phyloP scores from a whole-genome alignment of 306 rosid genomes.

The cucumber (Cucumis sativus) region Cucumber_9930_V3 NC_026660.2:23377501-23378000 shows the following conservation, averaged over 20 bases:
- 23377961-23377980: not conserved
- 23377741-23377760: not conserved
- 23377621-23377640: constrained; percentile 49
- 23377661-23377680: constrained; percentile 60
- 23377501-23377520: not conserved
- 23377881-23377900: not conserved
- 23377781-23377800: constrained; percentile 9
- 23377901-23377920: not conserved
- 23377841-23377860: constrained; percentile 91
- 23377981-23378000: not conserved
- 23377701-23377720: constrained; percentile 52
- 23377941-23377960: not conserved
- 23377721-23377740: constrained; percentile 62
- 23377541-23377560: not conserved
- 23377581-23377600: not conserved
- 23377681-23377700: constrained; percentile 43
- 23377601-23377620: constrained; percentile 24
- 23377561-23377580: not conserved
- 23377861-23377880: not conserved
- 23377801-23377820: constrained; percentile 38
- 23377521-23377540: not conserved
- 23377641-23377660: constrained; percentile 41
- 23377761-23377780: not conserved
- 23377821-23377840: constrained; percentile 74
- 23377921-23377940: not conserved